A percentile compares a stretch with the other conserved stretches of the same genome.
Conservation (phyloP, 169 alveolate species). For the Cryptosporidium parvum region DNA sequence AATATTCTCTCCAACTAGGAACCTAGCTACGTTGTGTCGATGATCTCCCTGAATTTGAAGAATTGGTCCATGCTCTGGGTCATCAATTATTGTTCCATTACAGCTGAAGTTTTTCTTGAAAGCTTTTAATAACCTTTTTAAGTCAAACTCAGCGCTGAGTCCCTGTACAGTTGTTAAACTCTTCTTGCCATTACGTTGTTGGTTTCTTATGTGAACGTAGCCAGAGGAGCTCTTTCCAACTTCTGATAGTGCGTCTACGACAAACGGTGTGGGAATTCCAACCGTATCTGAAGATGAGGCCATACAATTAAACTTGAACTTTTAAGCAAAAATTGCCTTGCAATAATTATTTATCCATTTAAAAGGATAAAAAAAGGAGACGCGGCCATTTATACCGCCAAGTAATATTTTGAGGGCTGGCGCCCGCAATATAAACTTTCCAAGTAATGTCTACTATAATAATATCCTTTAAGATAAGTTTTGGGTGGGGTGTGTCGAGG, state of each 20-base stretch:
- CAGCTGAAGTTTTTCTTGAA: slow-evolving; percentile 92
- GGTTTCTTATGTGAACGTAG: slow-evolving; percentile 90
- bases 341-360: slow-evolving; percentile 37
- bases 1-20: slow-evolving; percentile 89
- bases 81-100: slow-evolving; percentile 93
- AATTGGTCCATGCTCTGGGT: slow-evolving; percentile 92
- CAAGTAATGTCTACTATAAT: slow-evolving; percentile 29
- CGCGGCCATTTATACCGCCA: slow-evolving; percentile 74
- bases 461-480: neutral
- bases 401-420: neutral
- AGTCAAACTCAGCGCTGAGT: slow-evolving; percentile 89
- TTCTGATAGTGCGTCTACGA: slow-evolving; percentile 77
- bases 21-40: slow-evolving; percentile 90
- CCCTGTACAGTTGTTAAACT: slow-evolving; percentile 95
- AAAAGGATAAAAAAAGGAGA: slow-evolving; percentile 38
- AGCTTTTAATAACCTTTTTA: slow-evolving; percentile 92
- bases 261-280: slow-evolving; percentile 77
- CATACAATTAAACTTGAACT: slow-evolving; percentile 74
- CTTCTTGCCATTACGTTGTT: slow-evolving; percentile 94
- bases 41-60: slow-evolving; percentile 92
- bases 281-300: slow-evolving; percentile 78
- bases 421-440: neutral
- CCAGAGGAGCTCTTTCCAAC: slow-evolving; percentile 75
- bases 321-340: slow-evolving; percentile 35
- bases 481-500: neutral